Percentiles rank a stretch among this genome's conserved stretches.
phyloP scores from a whole-genome alignment of 2,329 filamentous ascomycete genomes.

The Xylariomycetidae sp. region DNA sequence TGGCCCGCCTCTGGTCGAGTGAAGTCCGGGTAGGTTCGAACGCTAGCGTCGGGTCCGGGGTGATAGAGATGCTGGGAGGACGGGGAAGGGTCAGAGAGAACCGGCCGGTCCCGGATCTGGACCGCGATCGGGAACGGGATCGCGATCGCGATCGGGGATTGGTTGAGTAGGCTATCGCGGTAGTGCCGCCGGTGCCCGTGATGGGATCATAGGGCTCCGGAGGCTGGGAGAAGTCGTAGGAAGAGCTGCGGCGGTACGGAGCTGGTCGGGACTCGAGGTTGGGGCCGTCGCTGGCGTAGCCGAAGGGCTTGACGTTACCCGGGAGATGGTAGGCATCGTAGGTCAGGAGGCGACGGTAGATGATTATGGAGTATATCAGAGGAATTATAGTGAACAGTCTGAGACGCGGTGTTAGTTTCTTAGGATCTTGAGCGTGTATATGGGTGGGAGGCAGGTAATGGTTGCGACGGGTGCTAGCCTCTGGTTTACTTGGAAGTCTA shows the following conservation, averaged over 20 bases:
- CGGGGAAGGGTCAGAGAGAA: slow-evolving; percentile 16
- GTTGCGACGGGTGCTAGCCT: too few species aligned
- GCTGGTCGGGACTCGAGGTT: too few species aligned
- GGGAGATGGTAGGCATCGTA: slow-evolving; percentile 49
- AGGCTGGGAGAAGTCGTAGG: slow-evolving; percentile 11
- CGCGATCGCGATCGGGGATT: slow-evolving; percentile 18
- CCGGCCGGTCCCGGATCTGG: too few species aligned
- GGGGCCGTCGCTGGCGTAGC: too few species aligned
- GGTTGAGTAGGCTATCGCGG: slow-evolving; percentile 3
- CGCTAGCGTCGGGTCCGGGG: too few species aligned
- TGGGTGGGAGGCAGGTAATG: too few species aligned
- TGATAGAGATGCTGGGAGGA: too few species aligned
- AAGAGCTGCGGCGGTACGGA: slow-evolving; percentile 14
- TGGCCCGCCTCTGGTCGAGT: slow-evolving; percentile 17
- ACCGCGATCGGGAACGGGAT: too few species aligned
- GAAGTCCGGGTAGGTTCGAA: too few species aligned
- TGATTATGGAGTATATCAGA: slow-evolving; percentile 40
- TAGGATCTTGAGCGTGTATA: too few species aligned
- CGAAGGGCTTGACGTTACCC: slow-evolving; percentile 44
- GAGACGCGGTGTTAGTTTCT: too few species aligned
- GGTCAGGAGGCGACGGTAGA: slow-evolving; percentile 42
- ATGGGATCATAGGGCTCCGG: slow-evolving; percentile 21
- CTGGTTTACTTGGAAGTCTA: too few species aligned
- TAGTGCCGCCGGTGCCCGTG: slow-evolving; percentile 1
- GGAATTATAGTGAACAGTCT: slow-evolving; percentile 38